Percentiles rank a stretch among this genome's conserved stretches.
phyloP scores from a whole-genome alignment of 805 yeast genomes.

The Pichia sporocuriosa region DNA sequence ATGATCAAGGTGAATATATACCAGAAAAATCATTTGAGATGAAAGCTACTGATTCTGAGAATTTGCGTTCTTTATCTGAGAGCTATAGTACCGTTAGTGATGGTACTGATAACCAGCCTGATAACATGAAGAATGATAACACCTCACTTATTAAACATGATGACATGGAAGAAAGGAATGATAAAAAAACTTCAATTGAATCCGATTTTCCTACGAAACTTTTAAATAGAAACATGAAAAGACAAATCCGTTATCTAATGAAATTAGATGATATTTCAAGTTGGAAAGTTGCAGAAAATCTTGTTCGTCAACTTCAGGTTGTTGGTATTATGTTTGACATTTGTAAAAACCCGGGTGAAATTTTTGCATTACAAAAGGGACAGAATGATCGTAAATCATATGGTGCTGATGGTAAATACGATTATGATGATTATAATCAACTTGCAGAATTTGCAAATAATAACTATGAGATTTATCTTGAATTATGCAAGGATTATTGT shows the following conservation, averaged over 20 bases:
- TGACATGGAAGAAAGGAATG: too few species aligned
- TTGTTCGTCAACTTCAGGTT: conserved; percentile 50
- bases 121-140: too few species aligned
- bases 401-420: conserved; percentile 42
- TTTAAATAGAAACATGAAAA: background rate
- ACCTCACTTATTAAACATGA: too few species aligned
- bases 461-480: conserved; percentile 22
- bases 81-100: too few species aligned
- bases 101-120: too few species aligned
- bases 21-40: too few species aligned
- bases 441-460: conserved; percentile 31
- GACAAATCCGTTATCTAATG: conserved; percentile 28
- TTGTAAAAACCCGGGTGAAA: conserved; percentile 29
- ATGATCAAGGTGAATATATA: too few species aligned
- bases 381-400: conserved; percentile 17
- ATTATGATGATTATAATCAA: conserved; percentile 36
- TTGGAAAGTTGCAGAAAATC: conserved; percentile 51
- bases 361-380: background rate
- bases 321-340: conserved; percentile 55
- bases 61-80: too few species aligned
- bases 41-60: too few species aligned
- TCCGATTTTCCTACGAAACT: background rate
- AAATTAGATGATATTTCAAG: conserved; percentile 31
- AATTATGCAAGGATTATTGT: conserved; percentile 18
- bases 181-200: background rate